These are phyloP conservation scores for Blastobotrys buckinghamii DNA, from an alignment of 1,139 yeast genomes.

Conservation along the genomic window DNA sequence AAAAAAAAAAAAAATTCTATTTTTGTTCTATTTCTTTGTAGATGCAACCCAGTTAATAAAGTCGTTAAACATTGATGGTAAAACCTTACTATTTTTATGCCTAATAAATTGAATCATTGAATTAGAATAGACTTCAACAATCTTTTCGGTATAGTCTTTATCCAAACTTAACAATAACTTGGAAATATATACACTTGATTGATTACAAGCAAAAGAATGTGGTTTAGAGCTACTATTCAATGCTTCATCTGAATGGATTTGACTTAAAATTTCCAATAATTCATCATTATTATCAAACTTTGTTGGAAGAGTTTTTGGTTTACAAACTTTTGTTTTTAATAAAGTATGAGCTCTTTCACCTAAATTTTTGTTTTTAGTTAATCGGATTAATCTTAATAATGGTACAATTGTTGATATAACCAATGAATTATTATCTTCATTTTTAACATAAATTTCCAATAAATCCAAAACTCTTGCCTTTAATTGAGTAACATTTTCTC, in stretches of 20 bases:
- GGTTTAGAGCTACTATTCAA: slow-evolving; percentile 44
- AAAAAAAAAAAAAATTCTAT: slow-evolving; percentile 1
- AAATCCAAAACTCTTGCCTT: slow-evolving; percentile 76
- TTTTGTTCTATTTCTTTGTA: slow-evolving; percentile 18
- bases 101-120: slow-evolving; percentile 59
- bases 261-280: slow-evolving; percentile 12
- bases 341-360: slow-evolving; percentile 73
- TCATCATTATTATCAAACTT: slow-evolving; percentile 19
- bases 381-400: slow-evolving; percentile 51
- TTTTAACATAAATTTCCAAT: slow-evolving; percentile 54
- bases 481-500: slow-evolving; percentile 71
- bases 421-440: slow-evolving; percentile 40
- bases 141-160: slow-evolving; percentile 20
- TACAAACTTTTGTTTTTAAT: slow-evolving; percentile 59
- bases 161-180: slow-evolving; percentile 35
- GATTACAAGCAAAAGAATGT: slow-evolving; percentile 52
- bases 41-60: slow-evolving; percentile 70
- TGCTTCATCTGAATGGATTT: slow-evolving; percentile 34
- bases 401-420: slow-evolving; percentile 50
- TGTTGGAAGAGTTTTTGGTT: slow-evolving; percentile 34
- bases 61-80: slow-evolving; percentile 64
- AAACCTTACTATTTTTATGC: slow-evolving; percentile 43
- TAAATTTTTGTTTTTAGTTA: slow-evolving; percentile 62
- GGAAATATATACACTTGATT: slow-evolving; percentile 55
- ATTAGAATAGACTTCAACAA: slow-evolving; percentile 52